Evolutionary conservation across 306 rosid genomes (phyloP).

Genomic region (Dalbergia cultrata): DNA sequence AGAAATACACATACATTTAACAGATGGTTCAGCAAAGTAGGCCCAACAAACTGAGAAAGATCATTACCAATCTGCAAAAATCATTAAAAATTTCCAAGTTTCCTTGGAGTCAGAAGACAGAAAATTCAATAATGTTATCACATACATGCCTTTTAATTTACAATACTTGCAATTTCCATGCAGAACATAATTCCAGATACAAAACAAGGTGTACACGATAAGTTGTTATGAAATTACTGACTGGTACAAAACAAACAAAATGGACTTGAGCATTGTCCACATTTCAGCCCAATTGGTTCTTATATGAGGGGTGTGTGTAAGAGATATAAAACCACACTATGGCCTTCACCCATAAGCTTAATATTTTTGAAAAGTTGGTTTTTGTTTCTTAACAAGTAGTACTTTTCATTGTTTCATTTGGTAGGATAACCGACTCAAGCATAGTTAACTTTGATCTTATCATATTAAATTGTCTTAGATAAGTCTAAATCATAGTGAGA

Average conservation of each 20-base stretch:
- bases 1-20: constrained; percentile 60
- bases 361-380: constrained; percentile 1
- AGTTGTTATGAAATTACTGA: neutral
- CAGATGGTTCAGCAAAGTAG: constrained; percentile 72
- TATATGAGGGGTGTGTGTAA: neutral
- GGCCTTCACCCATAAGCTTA: constrained; percentile 12
- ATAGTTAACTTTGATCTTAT: neutral
- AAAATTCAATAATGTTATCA: constrained; percentile 28
- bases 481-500: constrained; percentile 7
- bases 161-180: neutral
- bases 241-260: constrained; percentile 5
- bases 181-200: neutral
- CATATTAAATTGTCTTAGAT: neutral
- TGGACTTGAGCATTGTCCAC: neutral
- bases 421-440: neutral
- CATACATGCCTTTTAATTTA: neutral
- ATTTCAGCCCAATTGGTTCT: neutral
- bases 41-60: constrained; percentile 85
- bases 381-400: constrained; percentile 15
- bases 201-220: neutral
- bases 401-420: neutral
- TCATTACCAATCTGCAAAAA: constrained; percentile 76
- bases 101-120: constrained; percentile 21
- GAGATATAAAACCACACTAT: neutral
- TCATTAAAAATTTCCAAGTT: constrained; percentile 38